Conservation (phyloP, 768 basidiomycete species). For the Mycena belliarum region DNA sequence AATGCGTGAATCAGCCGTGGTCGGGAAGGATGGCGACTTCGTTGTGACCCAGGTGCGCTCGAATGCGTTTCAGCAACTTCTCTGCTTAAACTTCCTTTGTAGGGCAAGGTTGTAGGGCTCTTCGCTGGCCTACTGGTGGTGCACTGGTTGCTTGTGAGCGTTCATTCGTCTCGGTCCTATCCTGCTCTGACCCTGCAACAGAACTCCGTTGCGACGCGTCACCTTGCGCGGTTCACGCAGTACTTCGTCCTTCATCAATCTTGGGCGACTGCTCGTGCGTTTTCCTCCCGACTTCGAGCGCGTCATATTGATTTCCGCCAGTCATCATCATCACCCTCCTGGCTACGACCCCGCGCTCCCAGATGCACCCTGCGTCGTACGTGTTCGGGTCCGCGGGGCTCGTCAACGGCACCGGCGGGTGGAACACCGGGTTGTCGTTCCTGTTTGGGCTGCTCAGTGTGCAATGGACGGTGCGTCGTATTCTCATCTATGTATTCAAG, state of each 20-base stretch:
- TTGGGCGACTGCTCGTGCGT: conserved; percentile 67
- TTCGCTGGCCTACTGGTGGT: conserved; percentile 75
- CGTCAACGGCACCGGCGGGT: conserved; percentile 78
- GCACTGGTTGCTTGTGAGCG: conserved; percentile 67
- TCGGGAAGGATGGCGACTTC: conserved; percentile 62
- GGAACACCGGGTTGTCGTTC: conserved; percentile 79
- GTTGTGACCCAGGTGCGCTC: conserved; percentile 50
- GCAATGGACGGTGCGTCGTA: conserved; percentile 73
- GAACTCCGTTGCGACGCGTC: conserved; percentile 76
- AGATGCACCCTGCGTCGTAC: conserved; percentile 81
- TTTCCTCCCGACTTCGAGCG: conserved; percentile 3
- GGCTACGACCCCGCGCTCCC: conserved; percentile 65
- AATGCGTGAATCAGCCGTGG: conserved; percentile 36
- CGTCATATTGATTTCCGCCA: conserved; percentile 28
- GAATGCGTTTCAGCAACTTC: not conserved
- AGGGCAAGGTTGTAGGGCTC: conserved; percentile 79
- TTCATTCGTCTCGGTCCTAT: not conserved
- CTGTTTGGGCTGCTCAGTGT: conserved; percentile 84
- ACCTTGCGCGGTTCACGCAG: conserved; percentile 72
- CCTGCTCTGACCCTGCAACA: conserved; percentile 18
- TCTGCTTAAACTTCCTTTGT: not conserved
- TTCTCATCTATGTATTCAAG: not conserved
- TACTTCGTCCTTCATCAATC: conserved; percentile 88
- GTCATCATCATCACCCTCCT: conserved; percentile 86
- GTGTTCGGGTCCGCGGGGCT: conserved; percentile 79